Evolutionary conservation across 352 stramenopile genomes (phyloP).

Genomic region (Pythium oligandrum): DNA sequence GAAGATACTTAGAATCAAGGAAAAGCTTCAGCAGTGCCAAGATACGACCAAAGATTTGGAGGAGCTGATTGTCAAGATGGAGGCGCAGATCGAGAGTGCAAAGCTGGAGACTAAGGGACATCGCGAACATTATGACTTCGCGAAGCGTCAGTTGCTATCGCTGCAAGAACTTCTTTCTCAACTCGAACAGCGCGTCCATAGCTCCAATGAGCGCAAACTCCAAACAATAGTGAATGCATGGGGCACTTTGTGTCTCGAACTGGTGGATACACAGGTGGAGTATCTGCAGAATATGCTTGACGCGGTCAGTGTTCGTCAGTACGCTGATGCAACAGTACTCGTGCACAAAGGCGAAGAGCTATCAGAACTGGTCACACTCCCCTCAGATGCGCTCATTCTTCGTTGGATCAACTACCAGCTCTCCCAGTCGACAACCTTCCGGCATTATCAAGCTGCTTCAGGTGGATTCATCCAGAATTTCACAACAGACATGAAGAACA

Average conservation of each 20-base stretch:
- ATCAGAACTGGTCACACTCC: constrained; percentile 35
- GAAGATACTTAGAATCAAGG: constrained; percentile 26
- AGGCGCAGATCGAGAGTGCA: constrained; percentile 45
- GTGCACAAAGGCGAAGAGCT: constrained; percentile 53
- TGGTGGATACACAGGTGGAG: constrained; percentile 49
- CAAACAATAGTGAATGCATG: constrained; percentile 65
- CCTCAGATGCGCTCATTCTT: constrained; percentile 56
- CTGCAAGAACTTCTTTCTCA: constrained; percentile 52
- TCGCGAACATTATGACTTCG: constrained; percentile 56
- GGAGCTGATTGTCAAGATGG: constrained; percentile 41
- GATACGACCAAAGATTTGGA: constrained; percentile 48
- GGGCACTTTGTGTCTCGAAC: constrained; percentile 45
- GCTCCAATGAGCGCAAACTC: constrained; percentile 53
- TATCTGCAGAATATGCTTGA: constrained; percentile 64
- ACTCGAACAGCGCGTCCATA: constrained; percentile 37
- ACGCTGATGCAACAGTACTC: constrained; percentile 37
- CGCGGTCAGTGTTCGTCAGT: constrained; percentile 31
- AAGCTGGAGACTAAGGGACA: constrained; percentile 39
- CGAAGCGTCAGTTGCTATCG: constrained; percentile 48
- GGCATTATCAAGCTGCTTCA: constrained; percentile 14
- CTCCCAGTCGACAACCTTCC: constrained; percentile 30
- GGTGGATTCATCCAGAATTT: constrained; percentile 66
- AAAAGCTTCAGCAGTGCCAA: constrained; percentile 41
- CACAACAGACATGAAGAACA: constrained; percentile 53
- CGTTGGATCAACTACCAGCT: constrained; percentile 72